These are phyloP conservation scores for Sporodiniella umbellata DNA, from an alignment of 371 early-diverging fungal species.

Conservation along the genomic window DNA sequence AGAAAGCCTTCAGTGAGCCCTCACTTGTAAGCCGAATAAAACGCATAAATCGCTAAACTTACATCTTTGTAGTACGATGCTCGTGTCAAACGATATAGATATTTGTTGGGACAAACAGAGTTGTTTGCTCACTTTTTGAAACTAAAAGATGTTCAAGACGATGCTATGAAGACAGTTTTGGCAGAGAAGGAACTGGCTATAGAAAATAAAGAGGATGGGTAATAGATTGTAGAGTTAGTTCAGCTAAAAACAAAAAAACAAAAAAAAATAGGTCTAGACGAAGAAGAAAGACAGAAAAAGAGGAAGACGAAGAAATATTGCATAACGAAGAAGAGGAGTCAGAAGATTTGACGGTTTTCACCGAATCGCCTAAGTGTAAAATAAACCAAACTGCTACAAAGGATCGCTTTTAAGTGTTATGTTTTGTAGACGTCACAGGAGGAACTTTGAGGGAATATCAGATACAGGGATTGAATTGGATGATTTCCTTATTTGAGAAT, in stretches of 20 bases:
- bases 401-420: not conserved
- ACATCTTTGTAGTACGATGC: constrained; percentile 29
- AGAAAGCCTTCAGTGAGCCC: constrained; percentile 22
- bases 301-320: constrained; percentile 89
- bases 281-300: constrained; percentile 93
- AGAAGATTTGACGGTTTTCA: constrained; percentile 67
- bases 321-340: constrained; percentile 69
- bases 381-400: not conserved
- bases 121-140: constrained; percentile 69
- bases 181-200: constrained; percentile 38
- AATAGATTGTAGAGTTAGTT: too few species aligned
- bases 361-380: constrained; percentile 85
- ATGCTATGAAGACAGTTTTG: constrained; percentile 37
- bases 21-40: constrained; percentile 9
- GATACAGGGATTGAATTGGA: constrained; percentile 98
- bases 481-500: constrained; percentile 94
- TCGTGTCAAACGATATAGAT: constrained; percentile 67
- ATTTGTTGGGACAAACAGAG: constrained; percentile 85
- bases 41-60: not conserved
- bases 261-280: constrained; percentile 70
- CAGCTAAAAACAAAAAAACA: too few species aligned
- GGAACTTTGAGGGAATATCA: constrained; percentile 96
- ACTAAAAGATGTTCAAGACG: constrained; percentile 47
- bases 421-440: constrained; percentile 70
- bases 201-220: constrained; percentile 39